Percentiles rank a stretch among this genome's conserved stretches.
phyloP scores from a whole-genome alignment of 108 stramenopile genomes.

The Epipyxis sp. region DNA sequence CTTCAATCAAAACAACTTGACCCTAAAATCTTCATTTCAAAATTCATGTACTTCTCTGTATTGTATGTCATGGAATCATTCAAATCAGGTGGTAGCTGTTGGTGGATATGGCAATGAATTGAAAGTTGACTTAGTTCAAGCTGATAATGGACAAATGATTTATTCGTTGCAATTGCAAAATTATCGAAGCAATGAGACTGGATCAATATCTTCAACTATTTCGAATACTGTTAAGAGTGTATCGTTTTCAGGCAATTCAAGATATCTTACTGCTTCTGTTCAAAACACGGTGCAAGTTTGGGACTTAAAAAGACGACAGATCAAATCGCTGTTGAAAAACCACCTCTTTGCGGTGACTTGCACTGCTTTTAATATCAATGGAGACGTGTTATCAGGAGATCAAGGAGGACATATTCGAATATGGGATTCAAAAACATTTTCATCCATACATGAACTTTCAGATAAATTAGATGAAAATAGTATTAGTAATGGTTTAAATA shows the following conservation, averaged over 20 bases:
- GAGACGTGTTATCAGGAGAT: not conserved
- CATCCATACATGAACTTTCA: not conserved
- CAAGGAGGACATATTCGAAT: not conserved
- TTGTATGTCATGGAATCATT: constrained; percentile 31
- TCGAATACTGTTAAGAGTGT: not conserved
- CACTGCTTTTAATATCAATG: not conserved
- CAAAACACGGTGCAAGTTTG: not conserved
- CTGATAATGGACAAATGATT: constrained; percentile 1
- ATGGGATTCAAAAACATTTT: not conserved
- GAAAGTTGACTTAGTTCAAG: constrained; percentile 17
- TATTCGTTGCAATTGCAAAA: not conserved
- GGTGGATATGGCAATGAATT: constrained; percentile 6
- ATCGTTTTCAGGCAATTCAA: constrained; percentile 21
- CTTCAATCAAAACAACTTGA: too few relatives aligned
- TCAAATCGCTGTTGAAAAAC: constrained; percentile 3
- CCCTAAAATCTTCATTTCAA: too few relatives aligned
- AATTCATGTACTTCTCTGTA: too few relatives aligned
- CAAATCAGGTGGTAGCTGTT: constrained; percentile 26
- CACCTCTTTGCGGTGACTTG: not conserved
- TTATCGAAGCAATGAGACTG: too few relatives aligned
- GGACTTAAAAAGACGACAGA: constrained; percentile 25
- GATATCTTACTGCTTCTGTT: constrained; percentile 7
- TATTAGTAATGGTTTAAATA: not conserved
- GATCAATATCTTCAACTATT: not conserved
- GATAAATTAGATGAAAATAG: not conserved